These are phyloP conservation scores for Phanerochaete carnosa DNA, from an alignment of 768 basidiomycete species.

Conservation along the genomic window DNA sequence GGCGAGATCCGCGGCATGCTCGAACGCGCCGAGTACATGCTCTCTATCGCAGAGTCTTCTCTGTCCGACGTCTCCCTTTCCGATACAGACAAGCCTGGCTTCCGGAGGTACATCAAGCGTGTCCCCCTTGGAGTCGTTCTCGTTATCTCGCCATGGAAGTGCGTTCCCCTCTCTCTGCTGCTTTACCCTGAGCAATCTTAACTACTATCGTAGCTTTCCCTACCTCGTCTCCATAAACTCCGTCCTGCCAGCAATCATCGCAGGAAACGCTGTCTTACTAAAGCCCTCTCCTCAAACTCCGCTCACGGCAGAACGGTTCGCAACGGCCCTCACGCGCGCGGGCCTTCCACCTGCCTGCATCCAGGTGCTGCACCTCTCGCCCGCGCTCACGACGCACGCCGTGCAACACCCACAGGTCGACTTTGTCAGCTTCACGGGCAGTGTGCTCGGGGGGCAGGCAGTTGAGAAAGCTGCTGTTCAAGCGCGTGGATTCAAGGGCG, in stretches of 20 bases:
- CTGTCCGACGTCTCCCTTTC: conserved; percentile 73
- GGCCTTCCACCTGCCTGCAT: conserved; percentile 76
- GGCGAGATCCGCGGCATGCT: conserved; percentile 83
- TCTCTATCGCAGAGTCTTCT: conserved; percentile 73
- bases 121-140: conserved; percentile 84
- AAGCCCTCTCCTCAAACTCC: conserved; percentile 99
- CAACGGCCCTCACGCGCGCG: conserved; percentile 61
- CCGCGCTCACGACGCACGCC: conserved; percentile 53
- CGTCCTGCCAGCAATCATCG: conserved; percentile 85
- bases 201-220: conserved; percentile 57
- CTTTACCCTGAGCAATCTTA: neutral
- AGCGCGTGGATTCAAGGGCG: conserved; percentile 77
- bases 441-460: conserved; percentile 70
- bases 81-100: conserved; percentile 80
- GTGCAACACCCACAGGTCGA: conserved; percentile 65
- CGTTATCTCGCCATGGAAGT: conserved; percentile 94
- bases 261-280: conserved; percentile 87
- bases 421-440: conserved; percentile 92
- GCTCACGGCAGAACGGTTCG: conserved; percentile 78
- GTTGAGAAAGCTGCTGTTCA: conserved; percentile 69
- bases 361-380: conserved; percentile 73
- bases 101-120: conserved; percentile 80
- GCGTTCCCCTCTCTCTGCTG: conserved; percentile 27
- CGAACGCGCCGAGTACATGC: conserved; percentile 80
- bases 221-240: conserved; percentile 91